Evolutionary conservation across 176 grass and related monocot species (phyloP).

Genomic region (Rhynchospora pubera): DNA sequence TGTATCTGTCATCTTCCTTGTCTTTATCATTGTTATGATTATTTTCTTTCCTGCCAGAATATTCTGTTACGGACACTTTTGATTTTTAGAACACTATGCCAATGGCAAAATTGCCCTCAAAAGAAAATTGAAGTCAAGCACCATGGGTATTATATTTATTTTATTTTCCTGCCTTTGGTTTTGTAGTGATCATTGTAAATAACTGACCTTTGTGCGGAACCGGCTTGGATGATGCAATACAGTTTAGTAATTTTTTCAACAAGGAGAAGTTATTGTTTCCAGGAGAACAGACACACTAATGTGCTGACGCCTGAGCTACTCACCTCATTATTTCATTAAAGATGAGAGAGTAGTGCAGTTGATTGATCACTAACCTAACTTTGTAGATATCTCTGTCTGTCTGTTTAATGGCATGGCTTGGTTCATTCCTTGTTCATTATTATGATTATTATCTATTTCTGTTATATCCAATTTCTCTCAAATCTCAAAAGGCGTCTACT

Average conservation of each 20-base stretch:
- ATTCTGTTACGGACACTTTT: not conserved
- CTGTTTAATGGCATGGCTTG: slow-evolving; percentile 9
- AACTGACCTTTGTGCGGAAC: not conserved
- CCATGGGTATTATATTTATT: not conserved
- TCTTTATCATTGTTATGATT: not conserved
- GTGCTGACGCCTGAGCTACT: slow-evolving; percentile 64
- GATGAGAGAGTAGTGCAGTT: slow-evolving; percentile 59
- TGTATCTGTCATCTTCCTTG: not conserved
- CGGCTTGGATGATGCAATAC: not conserved
- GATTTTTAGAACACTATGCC: not conserved
- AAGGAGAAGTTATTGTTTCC: slow-evolving; percentile 19
- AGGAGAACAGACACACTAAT: slow-evolving; percentile 69
- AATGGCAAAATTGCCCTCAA: not conserved
- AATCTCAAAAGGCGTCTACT: too few relatives aligned
- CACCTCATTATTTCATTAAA: slow-evolving; percentile 79
- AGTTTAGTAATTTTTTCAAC: not conserved
- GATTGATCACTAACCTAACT: slow-evolving; percentile 4
- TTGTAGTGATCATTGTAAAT: not conserved
- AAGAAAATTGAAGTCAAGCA: not conserved
- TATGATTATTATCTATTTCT: slow-evolving; percentile 15
- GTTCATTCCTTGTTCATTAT: slow-evolving; percentile 13
- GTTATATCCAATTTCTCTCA: too few relatives aligned
- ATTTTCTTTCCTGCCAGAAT: not conserved
- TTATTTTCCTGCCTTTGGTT: not conserved
- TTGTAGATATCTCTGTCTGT: slow-evolving; percentile 3